A percentile compares a stretch with the other conserved stretches of the same genome.
These are phyloP conservation scores for Paraconiothyrium sp. DNA, from an alignment of 2,329 filamentous ascomycete species.

Conservation along the genomic window DNA sequence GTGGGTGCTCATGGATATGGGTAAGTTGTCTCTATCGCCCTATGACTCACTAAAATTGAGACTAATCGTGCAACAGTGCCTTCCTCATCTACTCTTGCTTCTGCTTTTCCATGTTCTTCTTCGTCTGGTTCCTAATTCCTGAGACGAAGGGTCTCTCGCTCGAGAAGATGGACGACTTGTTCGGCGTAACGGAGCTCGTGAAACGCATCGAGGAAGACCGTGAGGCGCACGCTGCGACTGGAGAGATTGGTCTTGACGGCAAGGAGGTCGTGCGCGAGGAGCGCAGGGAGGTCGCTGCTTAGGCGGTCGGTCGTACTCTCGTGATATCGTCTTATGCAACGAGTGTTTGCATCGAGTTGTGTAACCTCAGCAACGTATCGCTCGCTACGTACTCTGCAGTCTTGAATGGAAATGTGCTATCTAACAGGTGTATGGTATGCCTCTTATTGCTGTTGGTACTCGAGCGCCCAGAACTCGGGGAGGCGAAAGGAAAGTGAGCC, in stretches of 20 bases:
- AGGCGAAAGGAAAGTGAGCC: too few species aligned
- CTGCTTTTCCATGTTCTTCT: constrained; percentile 71
- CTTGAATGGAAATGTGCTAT: neutral
- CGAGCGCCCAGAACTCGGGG: too few species aligned
- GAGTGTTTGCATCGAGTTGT: neutral
- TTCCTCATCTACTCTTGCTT: constrained; percentile 76
- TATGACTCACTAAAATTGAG: constrained; percentile 26
- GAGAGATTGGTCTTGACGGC: constrained; percentile 41
- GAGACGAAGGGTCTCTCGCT: constrained; percentile 74
- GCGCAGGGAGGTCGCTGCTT: constrained; percentile 34
- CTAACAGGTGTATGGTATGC: neutral
- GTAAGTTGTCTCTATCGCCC: constrained; percentile 36
- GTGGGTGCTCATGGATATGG: constrained; percentile 61
- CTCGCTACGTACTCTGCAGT: constrained; percentile 1
- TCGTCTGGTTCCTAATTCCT: constrained; percentile 74
- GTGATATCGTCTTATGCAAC: neutral
- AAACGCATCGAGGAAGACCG: constrained; percentile 46
- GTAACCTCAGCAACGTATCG: neutral
- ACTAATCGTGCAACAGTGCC: constrained; percentile 58
- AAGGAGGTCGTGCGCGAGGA: constrained; percentile 40
- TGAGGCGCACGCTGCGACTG: constrained; percentile 32
- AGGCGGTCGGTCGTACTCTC: neutral
- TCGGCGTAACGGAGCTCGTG: constrained; percentile 65
- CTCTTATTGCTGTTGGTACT: neutral
- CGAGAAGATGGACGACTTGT: constrained; percentile 73